phyloP scores from a whole-genome alignment of 176 grass and related monocot genomes.

The Stipa capillata region DNA sequence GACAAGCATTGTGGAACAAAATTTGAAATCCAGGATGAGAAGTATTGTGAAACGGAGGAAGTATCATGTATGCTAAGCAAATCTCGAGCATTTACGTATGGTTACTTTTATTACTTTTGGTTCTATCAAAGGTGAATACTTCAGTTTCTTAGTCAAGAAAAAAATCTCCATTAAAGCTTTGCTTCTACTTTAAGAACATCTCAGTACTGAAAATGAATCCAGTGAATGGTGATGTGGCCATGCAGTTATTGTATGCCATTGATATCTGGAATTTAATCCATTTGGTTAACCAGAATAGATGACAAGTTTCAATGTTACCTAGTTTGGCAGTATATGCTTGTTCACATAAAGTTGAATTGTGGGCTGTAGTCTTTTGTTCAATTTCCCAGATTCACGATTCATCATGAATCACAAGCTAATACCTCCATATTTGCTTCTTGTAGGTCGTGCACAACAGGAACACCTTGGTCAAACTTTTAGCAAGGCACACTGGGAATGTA shows the following conservation, averaged over 20 bases:
- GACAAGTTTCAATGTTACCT: background rate
- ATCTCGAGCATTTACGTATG: background rate
- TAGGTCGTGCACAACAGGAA: conserved; percentile 81
- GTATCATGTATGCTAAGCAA: conserved; percentile 15
- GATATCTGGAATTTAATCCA: background rate
- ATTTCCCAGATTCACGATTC: background rate
- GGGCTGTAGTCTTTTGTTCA: background rate
- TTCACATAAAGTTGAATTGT: background rate
- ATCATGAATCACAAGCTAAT: conserved; percentile 1
- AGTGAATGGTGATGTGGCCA: background rate
- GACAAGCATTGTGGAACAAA: too few species aligned
- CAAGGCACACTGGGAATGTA: conserved; percentile 95
- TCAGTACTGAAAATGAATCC: background rate
- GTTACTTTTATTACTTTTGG: background rate
- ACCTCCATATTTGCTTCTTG: conserved; percentile 5
- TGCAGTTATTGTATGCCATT: background rate
- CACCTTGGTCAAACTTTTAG: conserved; percentile 67
- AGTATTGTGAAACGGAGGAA: too few species aligned
- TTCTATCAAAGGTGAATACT: background rate
- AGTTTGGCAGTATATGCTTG: background rate
- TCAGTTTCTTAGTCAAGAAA: background rate
- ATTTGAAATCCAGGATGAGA: too few species aligned
- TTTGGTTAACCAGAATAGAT: background rate
- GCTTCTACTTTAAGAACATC: background rate
- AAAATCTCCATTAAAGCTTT: background rate